A percentile compares a stretch with the other conserved stretches of the same genome.
Evolutionary conservation across 2,329 filamentous ascomycete genomes (phyloP).

Genomic region (Aspergillus sp.): DNA sequence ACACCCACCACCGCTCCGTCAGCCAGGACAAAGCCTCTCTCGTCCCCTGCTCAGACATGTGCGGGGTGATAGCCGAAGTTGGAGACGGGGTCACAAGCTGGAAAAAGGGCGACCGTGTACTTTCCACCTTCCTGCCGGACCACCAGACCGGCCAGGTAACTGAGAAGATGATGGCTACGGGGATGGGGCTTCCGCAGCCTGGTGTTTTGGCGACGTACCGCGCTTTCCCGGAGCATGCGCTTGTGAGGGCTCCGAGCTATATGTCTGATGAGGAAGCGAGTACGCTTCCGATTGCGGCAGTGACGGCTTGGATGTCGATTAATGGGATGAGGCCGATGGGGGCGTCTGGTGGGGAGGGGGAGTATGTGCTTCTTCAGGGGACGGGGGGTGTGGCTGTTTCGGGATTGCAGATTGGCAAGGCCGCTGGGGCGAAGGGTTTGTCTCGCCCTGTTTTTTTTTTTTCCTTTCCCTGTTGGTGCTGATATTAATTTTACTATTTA

Average conservation of each 20-base stretch:
- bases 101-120: constrained; percentile 63
- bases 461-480: neutral
- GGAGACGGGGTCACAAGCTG: constrained; percentile 51
- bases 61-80: constrained; percentile 57
- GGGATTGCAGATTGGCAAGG: constrained; percentile 49
- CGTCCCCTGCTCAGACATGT: constrained; percentile 70
- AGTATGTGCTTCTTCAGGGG: constrained; percentile 56
- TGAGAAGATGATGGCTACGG: constrained; percentile 54
- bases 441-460: neutral
- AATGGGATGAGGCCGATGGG: constrained; percentile 43
- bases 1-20: constrained; percentile 63
- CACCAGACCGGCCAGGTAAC: constrained; percentile 60
- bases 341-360: constrained; percentile 46
- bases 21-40: constrained; percentile 41
- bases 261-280: constrained; percentile 40
- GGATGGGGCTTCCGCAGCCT: constrained; percentile 60
- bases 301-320: constrained; percentile 55
- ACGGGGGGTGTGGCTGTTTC: constrained; percentile 50
- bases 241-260: constrained; percentile 43
- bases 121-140: constrained; percentile 60
- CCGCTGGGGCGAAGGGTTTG: constrained; percentile 44
- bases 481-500: constrained; percentile 29
- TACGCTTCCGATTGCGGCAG: constrained; percentile 45
- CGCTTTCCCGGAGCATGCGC: constrained; percentile 39
- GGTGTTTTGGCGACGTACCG: constrained; percentile 47